Evolutionary conservation across 805 yeast genomes (phyloP).

Genomic region (Jamesozyma rosinii): DNA sequence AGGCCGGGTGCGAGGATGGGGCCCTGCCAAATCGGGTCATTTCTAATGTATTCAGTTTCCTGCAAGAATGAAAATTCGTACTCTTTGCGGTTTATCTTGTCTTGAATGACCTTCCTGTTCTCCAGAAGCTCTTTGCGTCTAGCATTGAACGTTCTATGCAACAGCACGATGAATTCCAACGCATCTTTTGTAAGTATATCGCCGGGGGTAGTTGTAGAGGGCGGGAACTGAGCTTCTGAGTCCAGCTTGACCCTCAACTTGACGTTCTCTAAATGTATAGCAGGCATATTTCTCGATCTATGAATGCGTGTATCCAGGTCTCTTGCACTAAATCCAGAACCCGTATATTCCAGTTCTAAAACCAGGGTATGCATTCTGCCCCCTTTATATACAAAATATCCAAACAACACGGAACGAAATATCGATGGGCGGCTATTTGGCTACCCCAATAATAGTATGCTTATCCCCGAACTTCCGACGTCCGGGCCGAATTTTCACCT

Average conservation of each 20-base stretch:
- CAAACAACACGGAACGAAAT: too few species aligned
- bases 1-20: slow-evolving; percentile 64
- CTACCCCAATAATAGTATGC: too few species aligned
- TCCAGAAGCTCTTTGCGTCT: slow-evolving; percentile 50
- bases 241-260: slow-evolving; percentile 30
- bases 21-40: slow-evolving; percentile 70
- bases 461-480: too few species aligned
- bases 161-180: slow-evolving; percentile 56
- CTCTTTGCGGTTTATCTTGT: slow-evolving; percentile 49
- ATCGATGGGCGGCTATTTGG: too few species aligned
- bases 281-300: slow-evolving; percentile 19
- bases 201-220: slow-evolving; percentile 34
- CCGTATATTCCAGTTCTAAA: too few species aligned
- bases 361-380: too few species aligned
- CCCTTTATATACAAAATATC: too few species aligned
- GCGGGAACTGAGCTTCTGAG: slow-evolving; percentile 22
- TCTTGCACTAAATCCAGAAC: too few species aligned
- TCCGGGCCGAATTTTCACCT: too few species aligned
- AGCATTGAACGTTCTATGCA: slow-evolving; percentile 63
- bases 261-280: slow-evolving; percentile 28
- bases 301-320: too few species aligned
- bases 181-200: slow-evolving; percentile 37
- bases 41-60: slow-evolving; percentile 61
- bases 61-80: slow-evolving; percentile 50
- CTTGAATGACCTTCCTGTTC: slow-evolving; percentile 55